Percentiles rank a stretch among this genome's conserved stretches.
These are phyloP conservation scores for Alnus glutinosa DNA, from an alignment of 306 rosid species.

Conservation along the genomic window DNA sequence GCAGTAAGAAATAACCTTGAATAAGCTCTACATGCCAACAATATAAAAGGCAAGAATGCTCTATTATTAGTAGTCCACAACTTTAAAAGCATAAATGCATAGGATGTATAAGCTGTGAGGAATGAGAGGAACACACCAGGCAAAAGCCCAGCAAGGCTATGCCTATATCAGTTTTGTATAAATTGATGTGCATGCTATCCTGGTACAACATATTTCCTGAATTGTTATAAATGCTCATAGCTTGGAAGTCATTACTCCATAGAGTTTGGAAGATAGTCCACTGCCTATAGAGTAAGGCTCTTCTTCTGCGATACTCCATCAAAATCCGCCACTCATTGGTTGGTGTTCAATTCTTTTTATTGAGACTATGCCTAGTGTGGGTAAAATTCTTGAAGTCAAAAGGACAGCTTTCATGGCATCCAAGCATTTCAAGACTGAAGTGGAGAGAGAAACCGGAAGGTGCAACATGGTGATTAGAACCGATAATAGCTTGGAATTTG, in stretches of 20 bases:
- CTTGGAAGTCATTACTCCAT: neutral
- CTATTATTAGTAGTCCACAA: slow-evolving; percentile 12
- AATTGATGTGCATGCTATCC: neutral
- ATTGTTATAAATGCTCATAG: neutral
- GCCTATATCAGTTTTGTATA: neutral
- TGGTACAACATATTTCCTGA: neutral
- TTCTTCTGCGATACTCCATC: too few relatives aligned
- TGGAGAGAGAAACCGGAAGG: too few relatives aligned
- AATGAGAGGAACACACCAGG: neutral
- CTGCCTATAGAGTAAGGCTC: too few relatives aligned
- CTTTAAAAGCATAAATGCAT: neutral
- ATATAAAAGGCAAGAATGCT: slow-evolving; percentile 20
- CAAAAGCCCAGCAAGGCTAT: neutral
- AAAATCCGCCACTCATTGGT: too few relatives aligned
- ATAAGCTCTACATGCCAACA: slow-evolving; percentile 19
- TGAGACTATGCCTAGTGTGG: too few relatives aligned
- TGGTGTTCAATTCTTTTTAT: too few relatives aligned
- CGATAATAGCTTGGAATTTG: too few relatives aligned
- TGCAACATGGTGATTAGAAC: too few relatives aligned
- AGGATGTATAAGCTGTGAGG: slow-evolving; percentile 12
- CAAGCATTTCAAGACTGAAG: too few relatives aligned
- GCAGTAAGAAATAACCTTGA: slow-evolving; percentile 28
- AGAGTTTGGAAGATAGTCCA: neutral
- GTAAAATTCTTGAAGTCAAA: too few relatives aligned
- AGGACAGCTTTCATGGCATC: too few relatives aligned